Conservation (phyloP, 768 basidiomycete genomes). For the Coprinopsis cinerea region DNA sequence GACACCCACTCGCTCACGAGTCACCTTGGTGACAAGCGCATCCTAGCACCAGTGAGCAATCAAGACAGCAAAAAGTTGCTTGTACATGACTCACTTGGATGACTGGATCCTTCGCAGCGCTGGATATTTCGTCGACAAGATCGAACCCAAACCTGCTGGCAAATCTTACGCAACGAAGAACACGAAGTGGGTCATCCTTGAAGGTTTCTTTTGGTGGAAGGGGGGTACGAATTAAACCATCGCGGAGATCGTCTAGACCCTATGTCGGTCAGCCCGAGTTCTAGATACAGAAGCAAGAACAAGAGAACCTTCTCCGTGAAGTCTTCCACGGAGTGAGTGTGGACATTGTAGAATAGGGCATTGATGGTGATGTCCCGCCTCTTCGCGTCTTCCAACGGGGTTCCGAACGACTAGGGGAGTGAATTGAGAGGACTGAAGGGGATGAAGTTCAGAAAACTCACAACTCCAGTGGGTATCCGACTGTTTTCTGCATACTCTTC, state of each 20-base stretch:
- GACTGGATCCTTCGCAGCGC: conserved; percentile 51
- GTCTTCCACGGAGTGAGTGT: conserved; percentile 82
- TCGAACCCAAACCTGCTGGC: conserved; percentile 85
- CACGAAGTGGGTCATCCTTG: conserved; percentile 86
- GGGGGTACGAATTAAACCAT: conserved; percentile 83
- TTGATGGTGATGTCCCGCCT: conserved; percentile 95
- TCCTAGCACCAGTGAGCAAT: conserved; percentile 34
- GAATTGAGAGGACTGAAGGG: background rate
- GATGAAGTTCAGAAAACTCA: conserved; percentile 31
- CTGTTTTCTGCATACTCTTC: conserved; percentile 87
- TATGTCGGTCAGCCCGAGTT: conserved; percentile 23
- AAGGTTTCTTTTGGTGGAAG: conserved; percentile 85
- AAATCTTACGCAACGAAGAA: conserved; percentile 88
- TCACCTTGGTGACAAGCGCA: conserved; percentile 73
- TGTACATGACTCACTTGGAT: conserved; percentile 50
- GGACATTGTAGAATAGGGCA: conserved; percentile 92
- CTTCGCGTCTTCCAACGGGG: conserved; percentile 85
- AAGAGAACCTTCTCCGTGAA: conserved; percentile 62
- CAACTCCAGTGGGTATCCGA: conserved; percentile 84
- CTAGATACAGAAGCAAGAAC: background rate
- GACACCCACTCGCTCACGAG: conserved; percentile 85
- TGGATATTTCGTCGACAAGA: conserved; percentile 61
- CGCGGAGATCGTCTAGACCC: conserved; percentile 80
- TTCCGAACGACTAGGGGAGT: conserved; percentile 71
- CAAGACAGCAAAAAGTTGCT: conserved; percentile 15